Evolutionary conservation across 768 basidiomycete species (phyloP).

Genomic region (Phanerochaete carnosa): DNA sequence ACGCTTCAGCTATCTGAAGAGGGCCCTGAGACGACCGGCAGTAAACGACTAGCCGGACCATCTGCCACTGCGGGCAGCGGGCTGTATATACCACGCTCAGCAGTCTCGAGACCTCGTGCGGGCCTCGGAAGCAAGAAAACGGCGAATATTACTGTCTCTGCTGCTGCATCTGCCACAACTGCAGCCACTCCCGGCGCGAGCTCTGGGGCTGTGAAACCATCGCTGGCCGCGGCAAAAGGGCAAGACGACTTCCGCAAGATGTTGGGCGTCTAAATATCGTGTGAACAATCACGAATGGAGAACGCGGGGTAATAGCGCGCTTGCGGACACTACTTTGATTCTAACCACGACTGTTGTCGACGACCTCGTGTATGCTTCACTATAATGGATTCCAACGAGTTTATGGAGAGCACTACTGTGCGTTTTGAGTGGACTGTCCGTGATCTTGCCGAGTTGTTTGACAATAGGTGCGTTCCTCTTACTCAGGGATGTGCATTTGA

Average conservation of each 20-base stretch:
- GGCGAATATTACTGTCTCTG: conserved; percentile 13
- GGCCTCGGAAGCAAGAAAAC: conserved; percentile 59
- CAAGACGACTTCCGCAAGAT: conserved; percentile 90
- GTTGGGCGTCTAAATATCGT: conserved; percentile 38
- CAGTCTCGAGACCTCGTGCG: conserved; percentile 64
- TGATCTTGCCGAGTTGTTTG: conserved; percentile 70
- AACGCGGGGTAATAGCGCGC: neutral
- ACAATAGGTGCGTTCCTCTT: conserved; percentile 48
- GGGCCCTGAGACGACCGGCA: conserved; percentile 8
- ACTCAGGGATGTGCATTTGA: neutral
- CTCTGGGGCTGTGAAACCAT: conserved; percentile 9
- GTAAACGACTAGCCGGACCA: conserved; percentile 21
- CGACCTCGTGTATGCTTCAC: neutral
- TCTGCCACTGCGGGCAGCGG: conserved; percentile 36
- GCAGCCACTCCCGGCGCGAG: conserved; percentile 18
- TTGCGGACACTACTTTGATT: neutral
- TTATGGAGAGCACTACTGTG: conserved; percentile 51
- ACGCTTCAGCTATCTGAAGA: conserved; percentile 61
- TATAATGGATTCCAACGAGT: conserved; percentile 24
- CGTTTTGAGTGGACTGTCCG: conserved; percentile 78
- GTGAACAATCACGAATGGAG: conserved; percentile 11
- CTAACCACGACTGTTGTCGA: neutral
- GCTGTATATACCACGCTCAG: conserved; percentile 66
- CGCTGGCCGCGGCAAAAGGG: conserved; percentile 41
- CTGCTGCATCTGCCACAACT: conserved; percentile 16